Evolutionary conservation across 1,284 basidiomycete species (phyloP).

Genomic region (Schizopora paradoxa): DNA sequence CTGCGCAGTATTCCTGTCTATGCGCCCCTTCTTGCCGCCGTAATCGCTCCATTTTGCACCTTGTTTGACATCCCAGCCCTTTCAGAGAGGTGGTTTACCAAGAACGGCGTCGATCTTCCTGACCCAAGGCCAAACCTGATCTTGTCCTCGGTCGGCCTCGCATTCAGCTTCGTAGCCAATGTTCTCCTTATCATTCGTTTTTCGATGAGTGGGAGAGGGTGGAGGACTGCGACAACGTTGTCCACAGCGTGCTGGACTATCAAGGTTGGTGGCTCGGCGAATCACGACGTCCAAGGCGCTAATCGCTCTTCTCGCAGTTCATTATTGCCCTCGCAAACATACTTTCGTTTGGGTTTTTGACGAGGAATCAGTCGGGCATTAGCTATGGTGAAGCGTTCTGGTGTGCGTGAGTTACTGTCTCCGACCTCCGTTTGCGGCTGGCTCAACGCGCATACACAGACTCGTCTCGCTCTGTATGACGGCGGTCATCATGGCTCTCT

Average conservation of each 20-base stretch:
- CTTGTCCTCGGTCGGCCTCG: constrained; percentile 34
- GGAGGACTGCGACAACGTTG: constrained; percentile 28
- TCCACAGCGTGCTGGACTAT: constrained; percentile 35
- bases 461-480: constrained; percentile 32
- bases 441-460: constrained; percentile 12
- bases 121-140: constrained; percentile 30
- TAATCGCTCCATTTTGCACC: constrained; percentile 35
- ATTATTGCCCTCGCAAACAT: constrained; percentile 35
- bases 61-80: constrained; percentile 39
- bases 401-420: constrained; percentile 28
- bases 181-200: constrained; percentile 35
- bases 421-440: neutral
- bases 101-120: constrained; percentile 23
- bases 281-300: neutral
- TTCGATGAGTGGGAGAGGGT: constrained; percentile 26
- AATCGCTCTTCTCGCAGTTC: constrained; percentile 12
- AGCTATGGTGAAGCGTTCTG: constrained; percentile 35
- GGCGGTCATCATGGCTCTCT: constrained; percentile 31
- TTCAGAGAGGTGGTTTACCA: constrained; percentile 14
- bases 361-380: constrained; percentile 26
- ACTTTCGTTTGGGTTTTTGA: constrained; percentile 29
- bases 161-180: constrained; percentile 37
- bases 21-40: constrained; percentile 32
- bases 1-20: constrained; percentile 12
- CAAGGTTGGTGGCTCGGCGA: constrained; percentile 27